phyloP scores from a whole-genome alignment of 352 stramenopile species.

The Thraustotheca clavata region DNA sequence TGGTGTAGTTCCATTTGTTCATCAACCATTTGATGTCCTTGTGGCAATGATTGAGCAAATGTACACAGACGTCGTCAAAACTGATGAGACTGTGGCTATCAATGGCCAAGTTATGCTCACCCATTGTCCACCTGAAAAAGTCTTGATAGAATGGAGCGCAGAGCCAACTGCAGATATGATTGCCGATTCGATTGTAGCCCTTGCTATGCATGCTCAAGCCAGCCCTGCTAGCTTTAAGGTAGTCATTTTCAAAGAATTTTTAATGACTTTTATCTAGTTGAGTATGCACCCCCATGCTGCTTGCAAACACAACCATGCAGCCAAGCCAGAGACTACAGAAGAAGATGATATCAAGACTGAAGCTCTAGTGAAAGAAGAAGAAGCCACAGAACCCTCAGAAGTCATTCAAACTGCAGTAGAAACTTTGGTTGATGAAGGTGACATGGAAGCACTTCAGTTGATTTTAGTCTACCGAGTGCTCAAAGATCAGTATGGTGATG shows the following conservation, averaged over 20 bases:
- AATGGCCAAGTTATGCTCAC: constrained; percentile 67
- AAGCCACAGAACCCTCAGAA: not conserved
- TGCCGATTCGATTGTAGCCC: constrained; percentile 92
- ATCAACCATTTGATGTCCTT: constrained; percentile 71
- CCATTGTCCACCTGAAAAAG: constrained; percentile 26
- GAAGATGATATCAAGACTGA: constrained; percentile 24
- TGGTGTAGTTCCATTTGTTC: constrained; percentile 52
- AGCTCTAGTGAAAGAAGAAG: constrained; percentile 20
- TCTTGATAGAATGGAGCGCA: constrained; percentile 84
- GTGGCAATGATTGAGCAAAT: constrained; percentile 74
- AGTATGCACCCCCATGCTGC: constrained; percentile 48
- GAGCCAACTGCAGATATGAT: constrained; percentile 93
- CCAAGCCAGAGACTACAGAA: constrained; percentile 20
- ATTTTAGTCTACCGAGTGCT: constrained; percentile 74
- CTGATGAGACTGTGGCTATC: constrained; percentile 38
- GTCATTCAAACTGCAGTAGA: constrained; percentile 41
- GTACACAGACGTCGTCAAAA: constrained; percentile 64
- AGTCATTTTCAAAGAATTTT: constrained; percentile 31
- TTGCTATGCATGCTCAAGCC: constrained; percentile 91
- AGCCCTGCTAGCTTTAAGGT: constrained; percentile 78
- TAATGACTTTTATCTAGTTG: constrained; percentile 22
- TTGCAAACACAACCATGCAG: constrained; percentile 64
- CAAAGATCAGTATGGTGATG: constrained; percentile 81
- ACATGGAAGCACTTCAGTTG: constrained; percentile 79
- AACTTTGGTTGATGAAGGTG: constrained; percentile 49